phyloP scores from a whole-genome alignment of 768 basidiomycete genomes.

The Omphalotus guepiniiformis region DNA sequence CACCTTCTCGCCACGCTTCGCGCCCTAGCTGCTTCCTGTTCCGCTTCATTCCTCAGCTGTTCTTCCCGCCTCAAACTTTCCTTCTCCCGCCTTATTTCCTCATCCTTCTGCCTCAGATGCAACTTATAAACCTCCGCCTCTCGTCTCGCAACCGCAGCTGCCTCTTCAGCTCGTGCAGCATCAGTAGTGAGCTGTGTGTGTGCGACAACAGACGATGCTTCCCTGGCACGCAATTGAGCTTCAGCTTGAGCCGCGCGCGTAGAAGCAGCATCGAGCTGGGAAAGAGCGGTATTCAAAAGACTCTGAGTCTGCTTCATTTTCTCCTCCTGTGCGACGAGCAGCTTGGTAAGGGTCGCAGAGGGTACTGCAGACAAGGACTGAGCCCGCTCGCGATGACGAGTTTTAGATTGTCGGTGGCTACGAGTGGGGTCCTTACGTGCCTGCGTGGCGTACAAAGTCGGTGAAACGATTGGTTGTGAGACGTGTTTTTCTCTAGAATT shows the following conservation, averaged over 20 bases:
- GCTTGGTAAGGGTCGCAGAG: not conserved
- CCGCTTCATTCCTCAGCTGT: conserved; percentile 27
- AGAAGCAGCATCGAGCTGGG: conserved; percentile 6
- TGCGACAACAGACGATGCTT: not conserved
- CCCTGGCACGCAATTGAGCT: not conserved
- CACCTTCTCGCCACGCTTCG: conserved; percentile 51
- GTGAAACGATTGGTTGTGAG: not conserved
- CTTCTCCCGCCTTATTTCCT: conserved; percentile 21
- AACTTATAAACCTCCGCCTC: conserved; percentile 8
- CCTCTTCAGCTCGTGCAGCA: not conserved
- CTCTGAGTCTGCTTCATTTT: conserved; percentile 5
- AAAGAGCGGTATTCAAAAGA: conserved; percentile 7
- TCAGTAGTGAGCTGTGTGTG: conserved; percentile 4
- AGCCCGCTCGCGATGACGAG: not conserved
- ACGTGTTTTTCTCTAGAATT: not conserved
- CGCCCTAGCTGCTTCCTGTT: conserved; percentile 32
- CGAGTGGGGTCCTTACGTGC: not conserved
- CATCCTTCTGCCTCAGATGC: conserved; percentile 1
- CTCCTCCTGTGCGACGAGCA: conserved; percentile 8
- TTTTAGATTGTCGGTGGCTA: no score
- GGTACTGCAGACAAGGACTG: not conserved
- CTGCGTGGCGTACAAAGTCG: not conserved
- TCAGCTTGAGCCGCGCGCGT: conserved; percentile 7
- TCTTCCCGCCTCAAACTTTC: conserved; percentile 23
- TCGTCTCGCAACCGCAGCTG: not conserved